Evolutionary conservation across 805 yeast species (phyloP), one percentile per base, ranked within the genome.

Genomic region (Starmera caribaea): DNA sequence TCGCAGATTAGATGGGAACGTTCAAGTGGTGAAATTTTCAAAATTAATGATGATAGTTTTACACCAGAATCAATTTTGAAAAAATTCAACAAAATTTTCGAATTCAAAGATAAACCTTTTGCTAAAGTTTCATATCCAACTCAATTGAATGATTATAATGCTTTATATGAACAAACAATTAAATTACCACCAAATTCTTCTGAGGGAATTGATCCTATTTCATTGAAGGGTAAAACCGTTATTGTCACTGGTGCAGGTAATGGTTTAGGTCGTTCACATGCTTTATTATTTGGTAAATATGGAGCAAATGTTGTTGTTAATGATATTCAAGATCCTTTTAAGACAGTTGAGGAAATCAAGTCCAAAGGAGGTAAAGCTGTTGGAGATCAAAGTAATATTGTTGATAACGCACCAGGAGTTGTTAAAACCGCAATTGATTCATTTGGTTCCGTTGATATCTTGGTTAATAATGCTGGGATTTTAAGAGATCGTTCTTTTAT

Each of bases 281-380:
- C 97, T 4, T 63, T 76, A 38, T 71, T 76, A 58, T 81, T 83
- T 57, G 97, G 94, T 41, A 81, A 74, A 59, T 85, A 85, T 52
- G 98, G 97, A 45, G 97, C 97, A 24, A 87, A 81, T 65, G 92
- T 90, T 45, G 95, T 92, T 34, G 92, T 90, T 30, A 90, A 92
- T 59, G 97, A 90, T 60, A 79, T 90, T 46, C 73, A 66, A 50
- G 81, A 86, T 57, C 88, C 97, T 3, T 61, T 71, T 35, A 59
- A 67, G 30, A 86, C 82, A 36, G 96, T 86, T 11, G 69, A 76
- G 17, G 95, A 85, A 61, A 83, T 90, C 56, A 63, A 68, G 38
- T 73, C 72, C 15, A 95, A 95, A 35, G 68, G 69, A 16, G 89
- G 86, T 44, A 70, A 67, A 38, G 97, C 97, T 13, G 83, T 86